Conservation (phyloP, 1,284 basidiomycete genomes). For the Irpex rosettiformis region DNA sequence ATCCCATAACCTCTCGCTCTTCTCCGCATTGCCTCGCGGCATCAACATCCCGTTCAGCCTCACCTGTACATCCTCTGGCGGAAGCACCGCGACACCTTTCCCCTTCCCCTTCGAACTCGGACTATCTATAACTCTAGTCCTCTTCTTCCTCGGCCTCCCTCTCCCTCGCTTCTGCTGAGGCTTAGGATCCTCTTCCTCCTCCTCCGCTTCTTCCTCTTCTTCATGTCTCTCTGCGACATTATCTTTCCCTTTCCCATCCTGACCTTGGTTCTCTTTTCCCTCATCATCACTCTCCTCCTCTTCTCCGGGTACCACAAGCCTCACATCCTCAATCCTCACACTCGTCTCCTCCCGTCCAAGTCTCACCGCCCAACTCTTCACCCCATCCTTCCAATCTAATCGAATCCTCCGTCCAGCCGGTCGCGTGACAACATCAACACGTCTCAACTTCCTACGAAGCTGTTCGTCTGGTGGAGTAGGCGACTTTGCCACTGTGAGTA, state of each 20-base stretch:
- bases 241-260: slow-evolving; percentile 10
- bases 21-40: slow-evolving; percentile 7
- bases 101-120: slow-evolving; percentile 24
- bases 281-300: slow-evolving; percentile 32
- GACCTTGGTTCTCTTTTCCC: slow-evolving; percentile 22
- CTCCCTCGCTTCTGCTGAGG: slow-evolving; percentile 17
- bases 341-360: slow-evolving; percentile 50
- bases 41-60: slow-evolving; percentile 28
- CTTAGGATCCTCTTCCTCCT: slow-evolving; percentile 17
- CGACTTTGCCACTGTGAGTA: slow-evolving; percentile 35
- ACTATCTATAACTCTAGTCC: slow-evolving; percentile 14
- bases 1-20: slow-evolving; percentile 43
- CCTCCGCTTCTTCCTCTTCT: slow-evolving; percentile 21
- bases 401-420: slow-evolving; percentile 54
- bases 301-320: slow-evolving; percentile 45
- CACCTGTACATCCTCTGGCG: slow-evolving; percentile 22
- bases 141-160: slow-evolving; percentile 19
- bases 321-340: slow-evolving; percentile 48
- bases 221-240: slow-evolving; percentile 13
- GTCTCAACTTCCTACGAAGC: slow-evolving; percentile 28
- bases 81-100: slow-evolving; percentile 21
- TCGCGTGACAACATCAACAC: slow-evolving; percentile 48
- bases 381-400: slow-evolving; percentile 60
- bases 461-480: slow-evolving; percentile 33
- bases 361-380: slow-evolving; percentile 63